phyloP scores from a whole-genome alignment of 495 filamentous ascomycete genomes.

The Aspergillus baeticus region DNA sequence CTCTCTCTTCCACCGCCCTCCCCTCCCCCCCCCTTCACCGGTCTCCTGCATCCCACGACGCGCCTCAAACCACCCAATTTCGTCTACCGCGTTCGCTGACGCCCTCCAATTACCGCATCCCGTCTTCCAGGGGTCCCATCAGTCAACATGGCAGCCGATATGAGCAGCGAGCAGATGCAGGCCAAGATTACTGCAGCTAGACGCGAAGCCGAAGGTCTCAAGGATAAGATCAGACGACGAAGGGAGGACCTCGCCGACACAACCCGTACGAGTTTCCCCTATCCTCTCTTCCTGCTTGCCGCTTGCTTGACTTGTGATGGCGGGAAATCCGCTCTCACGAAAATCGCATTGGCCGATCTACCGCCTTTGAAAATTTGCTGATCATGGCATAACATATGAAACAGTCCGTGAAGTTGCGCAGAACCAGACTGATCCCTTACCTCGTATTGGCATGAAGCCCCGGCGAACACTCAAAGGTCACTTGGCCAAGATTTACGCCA shows the following conservation, averaged over 20 bases:
- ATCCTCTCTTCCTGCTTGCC: not conserved
- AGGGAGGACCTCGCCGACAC: constrained; percentile 99
- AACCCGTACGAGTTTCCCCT: constrained; percentile 68
- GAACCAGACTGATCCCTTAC: constrained; percentile 83
- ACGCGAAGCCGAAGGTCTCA: constrained; percentile 95
- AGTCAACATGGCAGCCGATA: constrained; percentile 57
- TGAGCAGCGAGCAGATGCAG: constrained; percentile 73
- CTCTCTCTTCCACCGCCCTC: constrained; percentile 17
- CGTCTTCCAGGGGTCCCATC: constrained; percentile 24
- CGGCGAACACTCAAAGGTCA: constrained; percentile 95
- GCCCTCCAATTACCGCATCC: constrained; percentile 21
- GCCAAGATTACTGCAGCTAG: constrained; percentile 92
- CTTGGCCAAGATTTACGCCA: constrained; percentile 98
- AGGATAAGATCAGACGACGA: constrained; percentile 98
- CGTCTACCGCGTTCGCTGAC: constrained; percentile 18
- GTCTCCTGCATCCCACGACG: constrained; percentile 23
- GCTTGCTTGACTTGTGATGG: not conserved
- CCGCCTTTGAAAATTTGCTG: constrained; percentile 18
- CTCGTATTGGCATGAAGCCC: constrained; percentile 92
- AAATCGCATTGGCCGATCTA: constrained; percentile 3
- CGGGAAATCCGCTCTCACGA: not conserved
- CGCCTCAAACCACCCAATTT: constrained; percentile 23
- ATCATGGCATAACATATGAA: constrained; percentile 16
- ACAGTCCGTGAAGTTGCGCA: constrained; percentile 89
- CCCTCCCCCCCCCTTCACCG: constrained; percentile 22